A percentile compares a stretch with the other conserved stretches of the same genome.
phyloP scores from a whole-genome alignment of 768 basidiomycete species.

The Dentipellis fragilis region DNA sequence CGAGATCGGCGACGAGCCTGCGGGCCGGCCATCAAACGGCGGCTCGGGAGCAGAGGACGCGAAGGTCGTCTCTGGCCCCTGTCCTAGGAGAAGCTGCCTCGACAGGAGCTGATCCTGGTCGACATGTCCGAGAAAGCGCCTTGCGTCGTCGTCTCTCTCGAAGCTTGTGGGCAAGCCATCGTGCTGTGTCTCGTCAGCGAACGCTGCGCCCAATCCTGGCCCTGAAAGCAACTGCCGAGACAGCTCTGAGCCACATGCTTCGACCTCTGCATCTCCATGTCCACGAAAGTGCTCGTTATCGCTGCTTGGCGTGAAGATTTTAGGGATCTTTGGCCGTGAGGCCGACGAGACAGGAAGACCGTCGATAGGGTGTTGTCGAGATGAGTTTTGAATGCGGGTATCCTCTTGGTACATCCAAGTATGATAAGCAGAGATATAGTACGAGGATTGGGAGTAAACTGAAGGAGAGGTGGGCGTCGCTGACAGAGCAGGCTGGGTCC shows the following conservation, averaged over 20 bases:
- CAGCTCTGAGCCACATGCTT: too few relatives aligned
- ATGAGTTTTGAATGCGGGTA: background rate
- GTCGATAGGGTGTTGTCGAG: background rate
- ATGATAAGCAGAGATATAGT: background rate
- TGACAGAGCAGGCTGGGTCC: too few relatives aligned
- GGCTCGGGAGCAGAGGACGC: constrained; percentile 12
- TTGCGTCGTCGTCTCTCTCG: too few relatives aligned
- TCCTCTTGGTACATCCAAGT: constrained; percentile 5
- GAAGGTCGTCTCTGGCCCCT: background rate
- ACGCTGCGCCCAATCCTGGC: too few relatives aligned
- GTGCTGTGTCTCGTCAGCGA: background rate
- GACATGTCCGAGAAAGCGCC: background rate
- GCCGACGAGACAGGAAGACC: background rate
- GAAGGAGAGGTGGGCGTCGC: background rate
- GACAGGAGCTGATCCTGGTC: constrained; percentile 10
- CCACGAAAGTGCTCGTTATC: background rate
- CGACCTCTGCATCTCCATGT: too few relatives aligned
- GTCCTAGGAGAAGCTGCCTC: constrained; percentile 4
- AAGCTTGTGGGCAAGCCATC: background rate
- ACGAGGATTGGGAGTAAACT: background rate
- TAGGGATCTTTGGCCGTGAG: constrained; percentile 2
- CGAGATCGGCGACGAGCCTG: constrained; percentile 6
- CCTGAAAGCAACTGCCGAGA: too few relatives aligned
- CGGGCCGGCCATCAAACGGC: background rate
- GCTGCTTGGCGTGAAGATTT: background rate